Evolutionary conservation across 352 stramenopile species (phyloP).

Genomic region (Pythium volutum): DNA sequence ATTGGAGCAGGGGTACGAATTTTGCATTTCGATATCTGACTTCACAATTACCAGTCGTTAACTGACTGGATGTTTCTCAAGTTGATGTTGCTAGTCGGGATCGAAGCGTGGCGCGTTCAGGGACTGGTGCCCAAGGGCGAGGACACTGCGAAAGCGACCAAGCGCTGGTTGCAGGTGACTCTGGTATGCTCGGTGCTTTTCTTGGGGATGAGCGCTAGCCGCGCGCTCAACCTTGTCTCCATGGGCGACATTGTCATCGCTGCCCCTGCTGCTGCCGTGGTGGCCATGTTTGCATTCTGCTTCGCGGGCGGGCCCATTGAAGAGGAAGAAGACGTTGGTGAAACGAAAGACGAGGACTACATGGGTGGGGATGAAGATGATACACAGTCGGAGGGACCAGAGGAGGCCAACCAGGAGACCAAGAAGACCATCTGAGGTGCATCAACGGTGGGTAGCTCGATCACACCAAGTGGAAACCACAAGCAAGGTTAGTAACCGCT

Average conservation of each 20-base stretch:
- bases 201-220: not conserved
- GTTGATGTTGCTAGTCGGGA: slow-evolving; percentile 18
- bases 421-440: slow-evolving; percentile 18
- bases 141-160: not conserved
- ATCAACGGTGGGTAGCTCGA: not conserved
- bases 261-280: not conserved
- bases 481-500: not conserved
- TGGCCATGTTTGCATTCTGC: slow-evolving; percentile 11
- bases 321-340: slow-evolving; percentile 5
- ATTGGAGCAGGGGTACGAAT: slow-evolving; percentile 15
- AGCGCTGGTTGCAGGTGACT: slow-evolving; percentile 15
- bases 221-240: slow-evolving; percentile 4
- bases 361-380: slow-evolving; percentile 14
- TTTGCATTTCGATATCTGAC: not conserved
- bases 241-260: slow-evolving; percentile 11
- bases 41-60: not conserved
- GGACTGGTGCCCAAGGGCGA: not conserved
- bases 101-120: slow-evolving; percentile 13
- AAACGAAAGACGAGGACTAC: slow-evolving; percentile 13
- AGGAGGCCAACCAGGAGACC: slow-evolving; percentile 19
- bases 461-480: not conserved
- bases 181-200: slow-evolving; percentile 12
- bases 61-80: not conserved
- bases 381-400: slow-evolving; percentile 1
- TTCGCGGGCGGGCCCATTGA: slow-evolving; percentile 14